Conservation (phyloP, 2,329 filamentous ascomycete genomes). For the Thielaviopsis ethacetica region DNA sequence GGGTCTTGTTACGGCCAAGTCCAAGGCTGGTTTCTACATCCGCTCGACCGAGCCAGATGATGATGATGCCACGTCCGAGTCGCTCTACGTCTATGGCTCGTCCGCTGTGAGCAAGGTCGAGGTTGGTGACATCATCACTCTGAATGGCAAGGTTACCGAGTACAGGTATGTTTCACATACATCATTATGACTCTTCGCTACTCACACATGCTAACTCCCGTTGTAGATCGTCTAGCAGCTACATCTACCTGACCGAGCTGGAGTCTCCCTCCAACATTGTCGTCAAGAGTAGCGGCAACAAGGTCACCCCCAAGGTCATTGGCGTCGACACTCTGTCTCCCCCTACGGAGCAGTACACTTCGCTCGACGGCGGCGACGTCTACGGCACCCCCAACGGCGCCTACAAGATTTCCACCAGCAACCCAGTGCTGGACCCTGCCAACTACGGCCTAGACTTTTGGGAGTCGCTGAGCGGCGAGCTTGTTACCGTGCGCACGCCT, state of each 20-base stretch:
- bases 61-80: constrained; percentile 43
- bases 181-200: too few relatives aligned
- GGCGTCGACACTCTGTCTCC: constrained; percentile 39
- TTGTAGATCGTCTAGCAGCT: constrained; percentile 34
- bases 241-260: constrained; percentile 50
- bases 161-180: constrained; percentile 24
- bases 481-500: constrained; percentile 45
- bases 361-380: constrained; percentile 47
- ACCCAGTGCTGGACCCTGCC: constrained; percentile 43
- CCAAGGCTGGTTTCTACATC: constrained; percentile 45
- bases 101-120: constrained; percentile 32
- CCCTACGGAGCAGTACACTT: constrained; percentile 43
- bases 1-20: constrained; percentile 49
- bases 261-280: constrained; percentile 35
- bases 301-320: constrained; percentile 41
- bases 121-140: constrained; percentile 45
- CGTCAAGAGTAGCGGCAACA: constrained; percentile 35
- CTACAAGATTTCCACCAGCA: constrained; percentile 37
- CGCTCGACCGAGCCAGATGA: constrained; percentile 41
- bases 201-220: too few relatives aligned
- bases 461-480: constrained; percentile 51
- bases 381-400: constrained; percentile 48
- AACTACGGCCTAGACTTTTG: constrained; percentile 57
- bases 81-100: constrained; percentile 46
- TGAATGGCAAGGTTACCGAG: constrained; percentile 45